Base-by-base conservation (phyloP, 73 alveolate species). In the Paramecium sonneborni region DNA sequence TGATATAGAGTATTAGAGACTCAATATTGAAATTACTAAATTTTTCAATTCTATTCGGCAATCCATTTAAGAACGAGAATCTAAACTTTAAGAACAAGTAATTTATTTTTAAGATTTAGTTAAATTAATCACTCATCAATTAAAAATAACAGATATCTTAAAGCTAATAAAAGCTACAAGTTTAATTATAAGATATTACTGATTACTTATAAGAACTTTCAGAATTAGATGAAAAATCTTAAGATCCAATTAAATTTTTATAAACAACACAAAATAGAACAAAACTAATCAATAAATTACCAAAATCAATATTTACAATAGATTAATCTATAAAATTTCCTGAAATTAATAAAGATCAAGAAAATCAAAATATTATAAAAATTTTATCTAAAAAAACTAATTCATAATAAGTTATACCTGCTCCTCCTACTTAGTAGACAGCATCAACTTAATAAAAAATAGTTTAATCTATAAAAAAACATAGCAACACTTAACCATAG, bases 271-370 rank as follows among this genome's bases (percentile, higher is more conserved):
- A 39, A 79, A n/a, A 43, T 24, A 38, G 90, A 79, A 79, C 44
- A 18, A 38, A 79, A 79, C 21, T 79, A n/a, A 37, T 79, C 4
- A 23, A 79, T 23, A 79, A 79, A 44, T 24, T 79, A 44, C 69
- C 69, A 5, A 30, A 43, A 79, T 41, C 46, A 5, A 79, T 79
- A 43, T 11, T 24, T 79, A 43, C 46, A 43, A 23, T 44, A 0
- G 90, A 79, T 24, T 23, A 37, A 6, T 11, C 44, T 8, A 79
- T 41, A 0, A 79, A 79, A 79, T 79, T 79, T 10, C 90, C 90
- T 30, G 90, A 79, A 14, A 7, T 79, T 2, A 79, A 79, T 44
- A 79, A 46, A 79, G 90, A 79, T 41, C 3, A 18, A 14, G 90
- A 79, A 46, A 44, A 32, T 44, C n/a, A 79, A 30, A 79, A 24